Conservation (phyloP, 257 asterid species). For the Dorcoceras hygrometricum region DNA sequence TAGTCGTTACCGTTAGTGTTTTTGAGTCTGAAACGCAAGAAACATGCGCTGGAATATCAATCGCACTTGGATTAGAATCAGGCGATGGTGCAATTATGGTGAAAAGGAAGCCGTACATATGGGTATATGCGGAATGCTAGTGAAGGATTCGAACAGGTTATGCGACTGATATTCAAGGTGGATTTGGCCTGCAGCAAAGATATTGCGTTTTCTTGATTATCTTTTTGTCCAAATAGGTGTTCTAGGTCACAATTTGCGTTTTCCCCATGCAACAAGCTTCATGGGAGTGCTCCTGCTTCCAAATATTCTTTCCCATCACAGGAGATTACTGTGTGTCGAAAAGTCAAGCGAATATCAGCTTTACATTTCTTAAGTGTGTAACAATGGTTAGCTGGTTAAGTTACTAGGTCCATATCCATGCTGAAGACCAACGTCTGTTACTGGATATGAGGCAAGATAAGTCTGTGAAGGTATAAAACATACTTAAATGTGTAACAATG, state of each 20-base stretch:
- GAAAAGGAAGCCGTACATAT: neutral
- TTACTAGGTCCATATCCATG: neutral
- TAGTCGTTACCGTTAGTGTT: neutral
- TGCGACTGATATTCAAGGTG: no score
- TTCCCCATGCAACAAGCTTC: neutral
- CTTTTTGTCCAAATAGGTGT: neutral
- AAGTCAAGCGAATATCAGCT: neutral
- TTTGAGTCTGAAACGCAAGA: neutral
- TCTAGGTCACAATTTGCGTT: neutral
- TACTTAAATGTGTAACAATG: no score
- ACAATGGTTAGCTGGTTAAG: neutral
- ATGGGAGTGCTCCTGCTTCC: neutral
- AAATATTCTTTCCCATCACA: neutral
- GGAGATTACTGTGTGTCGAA: neutral
- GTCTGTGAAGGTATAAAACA: no score
- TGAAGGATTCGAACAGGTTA: neutral
- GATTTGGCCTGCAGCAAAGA: neutral
- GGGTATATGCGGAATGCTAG: neutral
- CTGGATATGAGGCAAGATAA: neutral
- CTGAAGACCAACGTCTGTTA: neutral
- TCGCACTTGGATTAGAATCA: neutral
- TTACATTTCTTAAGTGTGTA: no score
- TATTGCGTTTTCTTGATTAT: neutral
- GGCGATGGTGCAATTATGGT: neutral
- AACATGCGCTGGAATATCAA: conserved; percentile 5